Conservation (phyloP, 257 asterid species). For the Verbena officinalis region DNA sequence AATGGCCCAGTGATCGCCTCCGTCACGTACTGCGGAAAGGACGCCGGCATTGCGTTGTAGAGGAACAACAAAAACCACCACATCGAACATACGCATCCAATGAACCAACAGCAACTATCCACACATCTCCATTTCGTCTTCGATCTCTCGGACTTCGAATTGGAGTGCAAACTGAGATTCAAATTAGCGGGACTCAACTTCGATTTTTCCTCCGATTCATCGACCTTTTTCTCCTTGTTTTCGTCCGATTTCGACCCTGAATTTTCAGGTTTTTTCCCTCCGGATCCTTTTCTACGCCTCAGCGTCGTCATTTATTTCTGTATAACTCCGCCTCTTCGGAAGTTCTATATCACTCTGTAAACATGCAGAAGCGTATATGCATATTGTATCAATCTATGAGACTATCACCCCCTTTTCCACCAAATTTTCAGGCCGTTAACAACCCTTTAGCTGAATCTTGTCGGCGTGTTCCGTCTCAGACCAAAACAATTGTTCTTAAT, state of each 20-base stretch:
- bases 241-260: slow-evolving; percentile 29
- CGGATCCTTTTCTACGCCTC: slow-evolving; percentile 46
- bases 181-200: slow-evolving; percentile 14
- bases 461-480: neutral
- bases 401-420: neutral
- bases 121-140: slow-evolving; percentile 60
- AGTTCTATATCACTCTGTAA: neutral
- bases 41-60: slow-evolving; percentile 73
- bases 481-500: neutral
- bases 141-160: slow-evolving; percentile 28
- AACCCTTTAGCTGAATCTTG: slow-evolving; percentile 16
- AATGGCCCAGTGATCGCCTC: slow-evolving; percentile 80
- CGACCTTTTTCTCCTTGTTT: slow-evolving; percentile 24
- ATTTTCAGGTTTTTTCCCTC: slow-evolving; percentile 30
- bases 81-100: slow-evolving; percentile 74
- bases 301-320: slow-evolving; percentile 24
- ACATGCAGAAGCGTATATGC: slow-evolving; percentile 25
- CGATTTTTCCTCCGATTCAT: slow-evolving; percentile 28
- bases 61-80: slow-evolving; percentile 85
- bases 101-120: slow-evolving; percentile 82
- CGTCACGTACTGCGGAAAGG: slow-evolving; percentile 84
- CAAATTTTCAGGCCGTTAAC: neutral
- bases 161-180: slow-evolving; percentile 30
- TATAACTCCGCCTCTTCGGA: neutral
- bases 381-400: neutral